Percentiles rank a stretch among this genome's conserved stretches.
phyloP scores from a whole-genome alignment of 2,329 filamentous ascomycete genomes.

The Beauveria asiatica region DNA sequence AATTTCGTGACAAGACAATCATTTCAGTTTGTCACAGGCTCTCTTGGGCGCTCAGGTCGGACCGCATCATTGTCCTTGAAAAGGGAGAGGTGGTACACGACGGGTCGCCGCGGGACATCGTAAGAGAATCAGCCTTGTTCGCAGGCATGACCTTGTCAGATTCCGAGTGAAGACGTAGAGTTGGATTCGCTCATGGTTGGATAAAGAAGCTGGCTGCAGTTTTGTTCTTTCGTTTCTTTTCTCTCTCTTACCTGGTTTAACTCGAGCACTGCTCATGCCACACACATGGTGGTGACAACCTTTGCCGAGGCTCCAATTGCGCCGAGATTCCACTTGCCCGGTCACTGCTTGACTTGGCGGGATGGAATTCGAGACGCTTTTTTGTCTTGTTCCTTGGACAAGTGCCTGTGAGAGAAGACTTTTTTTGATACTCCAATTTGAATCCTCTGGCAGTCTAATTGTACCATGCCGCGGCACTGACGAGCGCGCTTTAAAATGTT shows the following conservation, averaged over 20 bases:
- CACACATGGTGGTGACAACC: background rate
- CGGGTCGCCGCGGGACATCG: background rate
- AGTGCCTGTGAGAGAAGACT: background rate
- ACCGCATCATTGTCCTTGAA: constrained; percentile 4
- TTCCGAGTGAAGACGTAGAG: background rate
- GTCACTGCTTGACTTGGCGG: background rate
- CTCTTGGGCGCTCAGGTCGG: constrained; percentile 1
- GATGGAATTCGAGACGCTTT: background rate
- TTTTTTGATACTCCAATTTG: too few relatives aligned
- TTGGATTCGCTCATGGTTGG: too few relatives aligned
- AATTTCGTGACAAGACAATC: background rate
- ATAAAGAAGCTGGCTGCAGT: too few relatives aligned
- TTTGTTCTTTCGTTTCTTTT: background rate
- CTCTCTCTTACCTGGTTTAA: background rate
- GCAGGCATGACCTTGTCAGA: background rate
- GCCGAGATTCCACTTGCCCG: background rate
- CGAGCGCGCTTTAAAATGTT: background rate
- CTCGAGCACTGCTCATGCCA: background rate
- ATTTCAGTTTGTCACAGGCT: background rate
- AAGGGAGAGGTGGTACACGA: background rate
- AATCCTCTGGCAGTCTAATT: background rate
- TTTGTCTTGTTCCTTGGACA: background rate
- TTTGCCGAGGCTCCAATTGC: background rate
- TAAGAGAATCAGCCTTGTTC: background rate
- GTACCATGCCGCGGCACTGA: background rate